These are phyloP conservation scores for Vitis cinerea DNA, from an alignment of 164 flowering plant genomes.

Conservation along the genomic window DNA sequence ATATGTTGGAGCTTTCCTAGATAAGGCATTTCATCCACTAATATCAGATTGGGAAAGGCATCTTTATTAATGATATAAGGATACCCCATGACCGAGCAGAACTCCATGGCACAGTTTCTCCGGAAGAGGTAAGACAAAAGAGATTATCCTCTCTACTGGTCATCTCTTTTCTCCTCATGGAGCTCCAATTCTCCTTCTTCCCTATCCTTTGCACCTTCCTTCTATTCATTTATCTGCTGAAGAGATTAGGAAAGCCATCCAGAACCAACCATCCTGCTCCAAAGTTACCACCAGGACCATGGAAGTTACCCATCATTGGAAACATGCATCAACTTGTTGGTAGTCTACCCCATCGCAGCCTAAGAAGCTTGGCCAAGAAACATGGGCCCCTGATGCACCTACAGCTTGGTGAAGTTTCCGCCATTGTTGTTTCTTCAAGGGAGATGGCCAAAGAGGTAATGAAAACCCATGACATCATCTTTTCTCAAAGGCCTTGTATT, in stretches of 20 bases:
- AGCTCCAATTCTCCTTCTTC: neutral
- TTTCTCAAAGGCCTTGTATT: neutral
- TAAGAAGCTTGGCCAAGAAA: constrained; percentile 7
- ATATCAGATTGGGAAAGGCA: no score
- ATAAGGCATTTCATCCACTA: no score
- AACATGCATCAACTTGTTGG: constrained; percentile 10
- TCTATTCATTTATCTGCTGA: neutral
- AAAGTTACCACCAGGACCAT: constrained; percentile 7
- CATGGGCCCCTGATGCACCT: constrained; percentile 13
- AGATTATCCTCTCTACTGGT: neutral
- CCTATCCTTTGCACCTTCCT: neutral
- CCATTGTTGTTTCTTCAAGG: constrained; percentile 1
- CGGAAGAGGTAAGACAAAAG: neutral
- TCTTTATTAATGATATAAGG: no score
- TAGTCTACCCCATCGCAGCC: neutral
- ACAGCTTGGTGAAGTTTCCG: neutral
- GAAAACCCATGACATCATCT: constrained; percentile 5
- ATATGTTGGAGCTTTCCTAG: no score
- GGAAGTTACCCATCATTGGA: constrained; percentile 10
- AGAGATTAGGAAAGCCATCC: neutral
- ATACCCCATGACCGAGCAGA: no score
- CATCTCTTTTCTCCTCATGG: neutral
- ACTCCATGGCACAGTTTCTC: neutral
- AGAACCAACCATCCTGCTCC: neutral
- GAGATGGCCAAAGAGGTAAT: constrained; percentile 8